These are phyloP conservation scores for Solanum piurae DNA, from an alignment of 257 asterid species.

Conservation along the genomic window DNA sequence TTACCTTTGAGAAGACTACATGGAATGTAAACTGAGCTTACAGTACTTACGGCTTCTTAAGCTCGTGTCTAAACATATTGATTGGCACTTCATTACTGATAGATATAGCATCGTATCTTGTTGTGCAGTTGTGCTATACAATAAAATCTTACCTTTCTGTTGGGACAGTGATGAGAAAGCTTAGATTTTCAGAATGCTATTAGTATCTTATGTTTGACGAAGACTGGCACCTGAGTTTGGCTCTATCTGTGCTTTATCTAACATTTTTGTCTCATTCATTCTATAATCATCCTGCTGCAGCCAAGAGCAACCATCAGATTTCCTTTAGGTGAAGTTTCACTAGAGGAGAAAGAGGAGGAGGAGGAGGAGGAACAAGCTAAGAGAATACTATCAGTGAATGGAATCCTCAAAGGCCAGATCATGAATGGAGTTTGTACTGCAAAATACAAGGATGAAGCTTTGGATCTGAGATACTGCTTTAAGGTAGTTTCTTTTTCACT, in stretches of 20 bases:
- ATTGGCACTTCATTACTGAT: not conserved
- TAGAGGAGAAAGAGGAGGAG: constrained; percentile 64
- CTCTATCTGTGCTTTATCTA: not conserved
- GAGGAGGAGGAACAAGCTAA: constrained; percentile 56
- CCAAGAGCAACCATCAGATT: constrained; percentile 73
- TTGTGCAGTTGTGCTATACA: not conserved
- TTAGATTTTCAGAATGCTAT: not conserved
- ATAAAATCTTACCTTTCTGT: not conserved
- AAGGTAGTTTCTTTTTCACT: constrained; percentile 42
- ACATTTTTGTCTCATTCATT: not conserved
- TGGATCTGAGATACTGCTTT: constrained; percentile 59
- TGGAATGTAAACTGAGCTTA: not conserved
- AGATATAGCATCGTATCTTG: not conserved
- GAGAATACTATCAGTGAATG: constrained; percentile 46
- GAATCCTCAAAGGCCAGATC: constrained; percentile 41
- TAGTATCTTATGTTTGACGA: not conserved
- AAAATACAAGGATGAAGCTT: constrained; percentile 51
- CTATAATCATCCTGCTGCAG: constrained; percentile 24
- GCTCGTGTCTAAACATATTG: not conserved
- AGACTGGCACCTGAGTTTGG: not conserved
- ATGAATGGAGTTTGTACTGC: constrained; percentile 74
- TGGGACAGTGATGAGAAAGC: not conserved
- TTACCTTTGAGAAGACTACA: not conserved
- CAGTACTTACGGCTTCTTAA: not conserved
- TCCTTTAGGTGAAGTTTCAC: constrained; percentile 76